These are phyloP conservation scores for Hypsizygus ulmarius DNA, from an alignment of 1,284 basidiomycete genomes.

Conservation along the genomic window DNA sequence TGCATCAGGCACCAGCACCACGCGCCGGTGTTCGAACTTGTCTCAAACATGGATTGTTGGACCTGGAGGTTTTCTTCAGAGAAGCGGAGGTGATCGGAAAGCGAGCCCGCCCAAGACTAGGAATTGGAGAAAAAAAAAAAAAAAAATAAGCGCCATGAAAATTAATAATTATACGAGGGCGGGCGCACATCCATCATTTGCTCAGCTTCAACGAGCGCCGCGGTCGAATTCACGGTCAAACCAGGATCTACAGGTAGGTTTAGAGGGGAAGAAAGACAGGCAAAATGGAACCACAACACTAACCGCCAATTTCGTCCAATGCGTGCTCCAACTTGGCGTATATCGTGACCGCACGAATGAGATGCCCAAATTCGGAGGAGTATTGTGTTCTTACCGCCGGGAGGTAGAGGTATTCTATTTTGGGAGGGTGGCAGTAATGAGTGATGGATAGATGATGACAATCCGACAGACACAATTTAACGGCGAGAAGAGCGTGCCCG, in stretches of 20 bases:
- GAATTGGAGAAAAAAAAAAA: no score
- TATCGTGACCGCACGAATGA: conserved; percentile 64
- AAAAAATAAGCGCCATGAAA: conserved; percentile 1
- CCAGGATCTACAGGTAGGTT: conserved; percentile 15
- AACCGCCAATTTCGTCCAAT: conserved; percentile 39
- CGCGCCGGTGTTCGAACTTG: conserved; percentile 68
- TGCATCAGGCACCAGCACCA: conserved; percentile 79
- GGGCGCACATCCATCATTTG: conserved; percentile 39
- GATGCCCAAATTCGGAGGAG: conserved; percentile 68
- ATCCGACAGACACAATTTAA: conserved; percentile 3
- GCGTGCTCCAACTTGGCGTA: conserved; percentile 55
- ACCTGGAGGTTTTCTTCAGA: conserved; percentile 61
- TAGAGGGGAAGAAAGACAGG: not conserved
- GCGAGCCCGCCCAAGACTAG: conserved; percentile 61
- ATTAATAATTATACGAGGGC: not conserved
- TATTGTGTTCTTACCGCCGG: conserved; percentile 57
- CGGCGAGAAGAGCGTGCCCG: conserved; percentile 2
- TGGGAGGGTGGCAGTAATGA: conserved; percentile 11
- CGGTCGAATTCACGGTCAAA: conserved; percentile 16
- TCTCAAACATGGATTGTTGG: conserved; percentile 75
- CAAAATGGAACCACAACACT: conserved; percentile 7
- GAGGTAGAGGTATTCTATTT: conserved; percentile 62
- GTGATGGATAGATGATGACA: conserved; percentile 4
- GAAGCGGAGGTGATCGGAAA: conserved; percentile 68
- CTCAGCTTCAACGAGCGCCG: conserved; percentile 37